Percentiles rank a stretch among this genome's conserved stretches.
Evolutionary conservation across 2,329 filamentous ascomycete genomes (phyloP).

Genomic region (Penicillium frequentans): DNA sequence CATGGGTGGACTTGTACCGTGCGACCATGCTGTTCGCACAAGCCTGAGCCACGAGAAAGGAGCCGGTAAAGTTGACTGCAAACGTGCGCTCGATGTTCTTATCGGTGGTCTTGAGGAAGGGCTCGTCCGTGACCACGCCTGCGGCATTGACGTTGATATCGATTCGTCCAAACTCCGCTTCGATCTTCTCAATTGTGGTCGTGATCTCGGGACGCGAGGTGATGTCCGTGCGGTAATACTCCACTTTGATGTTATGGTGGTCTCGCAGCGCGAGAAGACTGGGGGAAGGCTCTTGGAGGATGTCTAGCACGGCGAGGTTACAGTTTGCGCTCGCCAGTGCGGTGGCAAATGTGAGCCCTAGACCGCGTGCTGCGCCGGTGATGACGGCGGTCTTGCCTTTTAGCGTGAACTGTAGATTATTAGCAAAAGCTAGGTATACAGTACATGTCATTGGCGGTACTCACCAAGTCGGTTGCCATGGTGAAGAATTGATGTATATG

Average conservation of each 20-base stretch:
- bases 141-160: slow-evolving; percentile 25
- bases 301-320: slow-evolving; percentile 6
- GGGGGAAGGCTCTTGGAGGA: background rate
- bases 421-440: slow-evolving; percentile 1
- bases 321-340: slow-evolving; percentile 14
- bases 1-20: background rate
- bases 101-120: slow-evolving; percentile 18
- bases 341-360: slow-evolving; percentile 22
- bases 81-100: slow-evolving; percentile 20
- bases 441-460: background rate
- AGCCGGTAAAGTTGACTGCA: slow-evolving; percentile 21
- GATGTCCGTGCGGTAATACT: background rate
- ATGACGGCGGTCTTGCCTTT: slow-evolving; percentile 22
- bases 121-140: slow-evolving; percentile 27
- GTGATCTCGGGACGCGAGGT: slow-evolving; percentile 1
- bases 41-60: slow-evolving; percentile 26
- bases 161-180: slow-evolving; percentile 3
- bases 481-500: background rate
- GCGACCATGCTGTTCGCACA: background rate
- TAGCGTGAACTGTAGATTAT: slow-evolving; percentile 11
- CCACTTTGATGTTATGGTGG: slow-evolving; percentile 1
- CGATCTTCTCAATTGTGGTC: slow-evolving; percentile 4
- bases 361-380: slow-evolving; percentile 22
- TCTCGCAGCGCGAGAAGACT: background rate
- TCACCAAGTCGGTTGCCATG: background rate